A percentile compares a stretch with the other conserved stretches of the same genome.
phyloP scores from a whole-genome alignment of 441 rosid genomes.

The Eruca vesicaria region DNA sequence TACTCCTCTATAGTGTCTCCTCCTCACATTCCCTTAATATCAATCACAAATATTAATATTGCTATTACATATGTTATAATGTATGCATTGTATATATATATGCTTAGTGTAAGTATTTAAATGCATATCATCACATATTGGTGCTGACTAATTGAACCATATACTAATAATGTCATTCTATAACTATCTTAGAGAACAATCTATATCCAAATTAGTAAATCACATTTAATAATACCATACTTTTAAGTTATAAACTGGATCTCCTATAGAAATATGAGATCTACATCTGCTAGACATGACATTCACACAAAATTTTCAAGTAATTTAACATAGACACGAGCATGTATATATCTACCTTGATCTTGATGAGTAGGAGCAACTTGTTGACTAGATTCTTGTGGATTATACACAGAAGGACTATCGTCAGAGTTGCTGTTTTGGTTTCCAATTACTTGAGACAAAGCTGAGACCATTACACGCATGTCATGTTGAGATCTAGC shows the following conservation, averaged over 20 bases:
- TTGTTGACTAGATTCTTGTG: conserved; percentile 32
- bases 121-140: not conserved
- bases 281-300: not conserved
- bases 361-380: conserved; percentile 41
- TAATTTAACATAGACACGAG: not conserved
- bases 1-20: conserved; percentile 84
- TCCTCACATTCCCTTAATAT: conserved; percentile 43
- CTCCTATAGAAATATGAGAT: not conserved
- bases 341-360: conserved; percentile 44
- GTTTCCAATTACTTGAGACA: conserved; percentile 73
- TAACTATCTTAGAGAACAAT: not conserved
- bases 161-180: not conserved
- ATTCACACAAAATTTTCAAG: not conserved
- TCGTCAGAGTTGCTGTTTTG: conserved; percentile 19
- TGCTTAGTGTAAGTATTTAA: not conserved
- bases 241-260: not conserved
- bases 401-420: conserved; percentile 26
- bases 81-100: not conserved
- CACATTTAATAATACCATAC: not conserved
- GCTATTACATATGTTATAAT: not conserved
- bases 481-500: conserved; percentile 73
- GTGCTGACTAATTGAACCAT: not conserved
- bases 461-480: conserved; percentile 69
- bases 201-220: not conserved
- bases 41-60: not conserved